A percentile compares a stretch with the other conserved stretches of the same genome.
Conservation (phyloP, 495 filamentous ascomycete genomes). For the Annulohypoxylon moriforme region DNA sequence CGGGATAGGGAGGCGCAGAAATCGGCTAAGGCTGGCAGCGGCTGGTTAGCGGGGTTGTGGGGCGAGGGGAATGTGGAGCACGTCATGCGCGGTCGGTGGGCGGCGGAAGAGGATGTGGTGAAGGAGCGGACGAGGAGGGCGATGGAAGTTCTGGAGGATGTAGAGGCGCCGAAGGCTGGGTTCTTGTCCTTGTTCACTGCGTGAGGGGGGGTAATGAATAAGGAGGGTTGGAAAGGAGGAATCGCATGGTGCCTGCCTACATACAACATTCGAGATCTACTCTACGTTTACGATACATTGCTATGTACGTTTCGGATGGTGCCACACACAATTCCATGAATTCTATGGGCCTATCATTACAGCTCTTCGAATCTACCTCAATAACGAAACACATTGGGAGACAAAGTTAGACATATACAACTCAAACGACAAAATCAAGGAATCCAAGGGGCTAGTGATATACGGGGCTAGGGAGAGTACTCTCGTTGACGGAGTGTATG, state of each 20-base stretch:
- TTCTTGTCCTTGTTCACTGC: slow-evolving; percentile 53
- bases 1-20: slow-evolving; percentile 51
- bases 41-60: slow-evolving; percentile 55
- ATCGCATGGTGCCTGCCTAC: background rate
- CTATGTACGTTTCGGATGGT: background rate
- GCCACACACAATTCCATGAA: background rate
- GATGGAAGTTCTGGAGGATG: slow-evolving; percentile 59
- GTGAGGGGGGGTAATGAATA: slow-evolving; percentile 28
- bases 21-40: slow-evolving; percentile 21
- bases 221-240: background rate
- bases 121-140: slow-evolving; percentile 59
- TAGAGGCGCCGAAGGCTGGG: slow-evolving; percentile 51
- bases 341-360: background rate
- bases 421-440: background rate
- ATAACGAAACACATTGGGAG: background rate
- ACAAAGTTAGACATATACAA: background rate
- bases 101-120: slow-evolving; percentile 65
- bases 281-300: background rate
- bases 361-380: background rate
- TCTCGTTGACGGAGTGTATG: slow-evolving; percentile 3
- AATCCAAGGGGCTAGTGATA: background rate
- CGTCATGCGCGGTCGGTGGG: slow-evolving; percentile 54
- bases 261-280: background rate
- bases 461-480: background rate
- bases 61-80: slow-evolving; percentile 45